phyloP scores from a whole-genome alignment of 371 early-diverging fungal genomes.

The Mucor velutinosus region DNA sequence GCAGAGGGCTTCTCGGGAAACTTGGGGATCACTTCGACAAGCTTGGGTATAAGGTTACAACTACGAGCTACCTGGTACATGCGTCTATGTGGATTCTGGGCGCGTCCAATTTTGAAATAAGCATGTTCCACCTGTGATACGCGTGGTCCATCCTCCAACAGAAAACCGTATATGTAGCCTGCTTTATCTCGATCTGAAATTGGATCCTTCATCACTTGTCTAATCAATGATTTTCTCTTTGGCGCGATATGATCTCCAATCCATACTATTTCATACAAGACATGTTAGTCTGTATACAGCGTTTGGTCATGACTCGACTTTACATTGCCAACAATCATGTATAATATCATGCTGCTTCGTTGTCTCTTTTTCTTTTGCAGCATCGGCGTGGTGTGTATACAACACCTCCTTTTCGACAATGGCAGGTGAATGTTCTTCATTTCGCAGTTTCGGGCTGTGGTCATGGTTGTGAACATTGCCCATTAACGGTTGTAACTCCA shows the following conservation, averaged over 20 bases:
- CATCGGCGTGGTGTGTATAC: too few relatives aligned
- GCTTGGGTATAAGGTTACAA: conserved; percentile 47
- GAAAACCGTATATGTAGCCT: conserved; percentile 59
- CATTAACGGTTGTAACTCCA: too few relatives aligned
- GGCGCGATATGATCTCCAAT: conserved; percentile 14
- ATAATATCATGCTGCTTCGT: not conserved
- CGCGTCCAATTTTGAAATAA: conserved; percentile 59
- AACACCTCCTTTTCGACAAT: too few relatives aligned
- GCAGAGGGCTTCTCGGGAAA: conserved; percentile 15
- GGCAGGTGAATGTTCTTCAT: too few relatives aligned
- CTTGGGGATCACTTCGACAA: conserved; percentile 52
- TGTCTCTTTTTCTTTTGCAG: too few relatives aligned
- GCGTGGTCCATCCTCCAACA: conserved; percentile 30
- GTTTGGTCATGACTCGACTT: not conserved
- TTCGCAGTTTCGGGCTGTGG: too few relatives aligned
- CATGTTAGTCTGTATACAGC: not conserved
- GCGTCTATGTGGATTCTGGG: conserved; percentile 49
- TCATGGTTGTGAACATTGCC: too few relatives aligned
- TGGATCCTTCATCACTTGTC: conserved; percentile 48
- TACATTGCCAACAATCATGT: conserved; percentile 23
- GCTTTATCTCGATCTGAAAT: conserved; percentile 46
- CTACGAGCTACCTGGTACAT: conserved; percentile 52
- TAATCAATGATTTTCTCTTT: conserved; percentile 7
- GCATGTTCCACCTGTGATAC: conserved; percentile 36
- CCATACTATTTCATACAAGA: conserved; percentile 26